phyloP scores from a whole-genome alignment of 352 stramenopile genomes.

The Phytophthora fragariaefolia region DNA sequence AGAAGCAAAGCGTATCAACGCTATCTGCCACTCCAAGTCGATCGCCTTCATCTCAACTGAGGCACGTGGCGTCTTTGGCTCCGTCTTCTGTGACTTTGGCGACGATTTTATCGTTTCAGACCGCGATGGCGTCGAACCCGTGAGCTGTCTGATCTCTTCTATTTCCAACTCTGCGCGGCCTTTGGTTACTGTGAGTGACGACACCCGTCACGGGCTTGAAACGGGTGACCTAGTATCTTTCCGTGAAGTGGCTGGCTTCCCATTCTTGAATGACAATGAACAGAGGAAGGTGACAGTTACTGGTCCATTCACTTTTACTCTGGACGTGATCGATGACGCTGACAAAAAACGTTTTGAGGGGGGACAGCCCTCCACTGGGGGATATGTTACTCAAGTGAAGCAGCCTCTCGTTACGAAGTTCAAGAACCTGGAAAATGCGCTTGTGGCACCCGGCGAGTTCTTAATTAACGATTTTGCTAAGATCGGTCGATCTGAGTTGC shows the following conservation, averaged over 20 bases:
- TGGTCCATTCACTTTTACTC: slow-evolving; percentile 97
- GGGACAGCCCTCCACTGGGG: slow-evolving; percentile 71
- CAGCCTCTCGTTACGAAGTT: slow-evolving; percentile 95
- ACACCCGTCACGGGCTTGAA: slow-evolving; percentile 97
- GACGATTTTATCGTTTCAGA: slow-evolving; percentile 95
- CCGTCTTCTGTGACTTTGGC: slow-evolving; percentile 98
- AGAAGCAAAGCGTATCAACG: slow-evolving; percentile 78
- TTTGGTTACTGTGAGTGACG: slow-evolving; percentile 98
- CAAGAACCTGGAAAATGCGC: slow-evolving; percentile 85
- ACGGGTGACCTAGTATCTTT: slow-evolving; percentile 97
- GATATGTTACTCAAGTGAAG: slow-evolving; percentile 96
- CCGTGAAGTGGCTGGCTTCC: slow-evolving; percentile 93
- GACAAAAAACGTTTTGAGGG: slow-evolving; percentile 74
- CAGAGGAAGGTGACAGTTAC: slow-evolving; percentile 80
- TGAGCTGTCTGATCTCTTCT: slow-evolving; percentile 94
- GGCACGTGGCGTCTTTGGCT: slow-evolving; percentile 93
- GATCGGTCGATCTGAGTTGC: slow-evolving; percentile 90
- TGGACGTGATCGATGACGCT: slow-evolving; percentile 82
- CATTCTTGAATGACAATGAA: slow-evolving; percentile 83
- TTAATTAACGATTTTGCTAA: slow-evolving; percentile 99
- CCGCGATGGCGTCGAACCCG: slow-evolving; percentile 93
- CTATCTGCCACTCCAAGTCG: slow-evolving; percentile 83
- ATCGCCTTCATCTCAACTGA: slow-evolving; percentile 95
- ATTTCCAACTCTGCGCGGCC: slow-evolving; percentile 86
- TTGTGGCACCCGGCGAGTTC: slow-evolving; percentile 94